Evolutionary conservation across 352 stramenopile species (phyloP).

Genomic region (Globisporangium nunn): DNA sequence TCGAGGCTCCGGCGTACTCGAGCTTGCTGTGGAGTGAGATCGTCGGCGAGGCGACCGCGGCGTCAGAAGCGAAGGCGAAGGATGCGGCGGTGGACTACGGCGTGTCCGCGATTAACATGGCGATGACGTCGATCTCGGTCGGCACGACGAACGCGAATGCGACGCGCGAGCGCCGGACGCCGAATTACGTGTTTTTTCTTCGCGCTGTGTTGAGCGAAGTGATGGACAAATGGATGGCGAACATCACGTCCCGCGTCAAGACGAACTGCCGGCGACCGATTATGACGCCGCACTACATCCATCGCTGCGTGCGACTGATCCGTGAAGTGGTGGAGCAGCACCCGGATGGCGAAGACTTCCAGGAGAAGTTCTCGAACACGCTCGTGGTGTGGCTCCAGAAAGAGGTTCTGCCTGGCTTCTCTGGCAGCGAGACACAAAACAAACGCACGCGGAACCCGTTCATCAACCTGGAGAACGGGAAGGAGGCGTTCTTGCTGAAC

Average conservation of each 20-base stretch:
- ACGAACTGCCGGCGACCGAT: constrained; percentile 71
- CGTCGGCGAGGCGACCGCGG: constrained; percentile 43
- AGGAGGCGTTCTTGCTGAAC: constrained; percentile 76
- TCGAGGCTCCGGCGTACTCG: constrained; percentile 46
- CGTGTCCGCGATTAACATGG: constrained; percentile 71
- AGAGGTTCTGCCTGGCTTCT: constrained; percentile 77
- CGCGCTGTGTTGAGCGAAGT: constrained; percentile 73
- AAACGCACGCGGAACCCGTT: constrained; percentile 81
- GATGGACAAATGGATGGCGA: constrained; percentile 89
- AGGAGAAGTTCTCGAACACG: constrained; percentile 81
- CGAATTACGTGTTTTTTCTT: constrained; percentile 86
- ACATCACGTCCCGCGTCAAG: constrained; percentile 51
- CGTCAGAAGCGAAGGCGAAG: constrained; percentile 46
- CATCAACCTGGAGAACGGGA: constrained; percentile 71
- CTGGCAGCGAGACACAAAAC: constrained; percentile 56
- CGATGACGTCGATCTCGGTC: constrained; percentile 62
- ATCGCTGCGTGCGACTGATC: constrained; percentile 79
- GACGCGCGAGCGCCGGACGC: constrained; percentile 63
- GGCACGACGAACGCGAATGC: constrained; percentile 70
- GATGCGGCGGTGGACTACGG: constrained; percentile 71
- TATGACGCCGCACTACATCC: constrained; percentile 77
- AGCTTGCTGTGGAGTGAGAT: constrained; percentile 69
- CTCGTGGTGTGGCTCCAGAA: constrained; percentile 83
- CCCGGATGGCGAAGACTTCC: constrained; percentile 77
- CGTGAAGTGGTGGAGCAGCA: constrained; percentile 81